Evolutionary conservation across 148 eudicot genomes (phyloP), one percentile per base, ranked within the genome.

Genomic region (Fallopia convolvulus): DNA sequence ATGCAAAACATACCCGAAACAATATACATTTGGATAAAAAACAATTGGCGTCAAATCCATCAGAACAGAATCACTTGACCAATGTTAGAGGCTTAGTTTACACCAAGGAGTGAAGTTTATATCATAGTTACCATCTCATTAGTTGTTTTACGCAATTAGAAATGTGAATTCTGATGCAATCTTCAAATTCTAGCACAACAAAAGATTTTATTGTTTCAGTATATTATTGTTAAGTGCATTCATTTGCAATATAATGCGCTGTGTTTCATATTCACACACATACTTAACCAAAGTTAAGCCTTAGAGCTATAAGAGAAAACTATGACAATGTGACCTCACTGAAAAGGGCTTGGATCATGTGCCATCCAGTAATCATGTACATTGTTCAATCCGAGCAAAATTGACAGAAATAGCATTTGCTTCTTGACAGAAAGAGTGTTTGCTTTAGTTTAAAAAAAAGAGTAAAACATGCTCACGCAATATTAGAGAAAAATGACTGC

Each of bases 311-410:
- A 11, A 65, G 6, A 65, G 70, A 65, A n/a, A 68, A 17, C 4
- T 68, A 68, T 4, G 72, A 68, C 72, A 36, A 68, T 68, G 72
- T 68, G 72, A 68, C 39, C 44, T 17, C 46, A 68, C 21, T 33
- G 9, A 39, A 39, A 68, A 68, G 15, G 46, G 39, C 44, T 68
- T 36, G 71, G 18, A 15, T 68, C 5, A 21, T 3, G 68, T 26
- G 33, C 2, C 33, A 26, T 26, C 68, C 4, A 21, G 15, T 21
- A 60, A 60, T 21, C 33, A 30, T 12, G 70, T 30, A 13, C 32
- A 65, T 65, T 65, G 8, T 13, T 30, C 14, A 65, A 65, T 65
- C 70, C 70, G 32, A 4, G 18, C 4, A 40, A 65, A 65, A 65
- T 14, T 61, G 36, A 21, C 13, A 61, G 12, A 21, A 5, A 61